These are phyloP conservation scores for Globisporangium splendens DNA, from an alignment of 352 stramenopile genomes.

Conservation along the genomic window DNA sequence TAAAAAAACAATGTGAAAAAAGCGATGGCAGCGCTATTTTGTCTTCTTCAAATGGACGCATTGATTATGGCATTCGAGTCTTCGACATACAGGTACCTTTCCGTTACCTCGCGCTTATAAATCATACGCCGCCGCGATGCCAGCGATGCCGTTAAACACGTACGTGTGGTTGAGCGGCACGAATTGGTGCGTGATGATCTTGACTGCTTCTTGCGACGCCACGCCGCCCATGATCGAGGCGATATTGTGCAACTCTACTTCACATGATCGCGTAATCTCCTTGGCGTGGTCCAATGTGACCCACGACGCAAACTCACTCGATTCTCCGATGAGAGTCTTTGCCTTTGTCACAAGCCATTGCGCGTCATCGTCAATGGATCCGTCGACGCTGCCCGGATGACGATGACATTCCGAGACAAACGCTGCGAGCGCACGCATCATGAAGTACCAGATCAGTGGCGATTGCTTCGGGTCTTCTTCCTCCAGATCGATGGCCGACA, in stretches of 20 bases:
- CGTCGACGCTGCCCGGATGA: conserved; percentile 82
- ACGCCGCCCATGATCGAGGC: conserved; percentile 95
- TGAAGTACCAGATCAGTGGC: conserved; percentile 94
- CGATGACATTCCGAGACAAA: conserved; percentile 51
- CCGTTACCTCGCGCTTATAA: conserved; percentile 33
- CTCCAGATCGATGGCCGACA: conserved; percentile 68
- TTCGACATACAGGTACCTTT: too few species aligned
- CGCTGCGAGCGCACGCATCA: conserved; percentile 75
- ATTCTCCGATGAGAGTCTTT: conserved; percentile 23
- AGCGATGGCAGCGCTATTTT: too few species aligned
- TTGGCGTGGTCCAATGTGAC: conserved; percentile 73
- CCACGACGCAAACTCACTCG: conserved; percentile 32
- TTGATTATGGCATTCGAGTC: too few species aligned
- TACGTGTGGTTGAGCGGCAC: conserved; percentile 96
- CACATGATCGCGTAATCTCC: conserved; percentile 92
- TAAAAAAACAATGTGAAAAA: neutral
- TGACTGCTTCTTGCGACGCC: conserved; percentile 96
- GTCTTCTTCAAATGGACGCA: too few species aligned
- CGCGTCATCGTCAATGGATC: conserved; percentile 46
- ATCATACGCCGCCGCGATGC: conserved; percentile 59
- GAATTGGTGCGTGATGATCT: conserved; percentile 98
- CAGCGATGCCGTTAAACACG: conserved; percentile 97
- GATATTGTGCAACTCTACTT: conserved; percentile 93
- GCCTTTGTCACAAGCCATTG: conserved; percentile 59
- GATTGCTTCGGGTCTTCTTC: conserved; percentile 86